Evolutionary conservation across 345 rosid genomes (phyloP).

Genomic region (Erodium maritimum): DNA sequence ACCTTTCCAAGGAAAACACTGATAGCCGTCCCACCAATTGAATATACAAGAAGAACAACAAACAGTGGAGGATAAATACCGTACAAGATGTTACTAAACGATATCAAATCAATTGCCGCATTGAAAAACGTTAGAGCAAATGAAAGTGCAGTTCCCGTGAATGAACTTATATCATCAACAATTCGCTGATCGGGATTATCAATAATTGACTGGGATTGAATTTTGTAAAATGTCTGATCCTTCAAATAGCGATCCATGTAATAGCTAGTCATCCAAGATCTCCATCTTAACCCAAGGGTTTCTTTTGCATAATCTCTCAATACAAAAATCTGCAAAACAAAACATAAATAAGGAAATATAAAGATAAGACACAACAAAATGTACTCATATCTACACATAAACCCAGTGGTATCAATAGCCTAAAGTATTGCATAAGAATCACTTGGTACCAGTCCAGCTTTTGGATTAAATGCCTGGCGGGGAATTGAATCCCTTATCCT

Average conservation of each 20-base stretch:
- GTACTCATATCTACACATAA: too few species aligned
- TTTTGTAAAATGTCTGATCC: conserved; percentile 69
- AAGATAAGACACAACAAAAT: too few species aligned
- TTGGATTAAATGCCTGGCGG: background rate
- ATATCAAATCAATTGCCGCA: conserved; percentile 80
- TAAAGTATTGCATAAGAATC: background rate
- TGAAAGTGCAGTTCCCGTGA: conserved; percentile 77
- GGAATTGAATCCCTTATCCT: background rate
- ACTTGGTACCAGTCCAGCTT: background rate
- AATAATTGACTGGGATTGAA: conserved; percentile 82
- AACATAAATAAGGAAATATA: background rate
- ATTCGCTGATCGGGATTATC: conserved; percentile 97
- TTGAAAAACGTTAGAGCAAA: conserved; percentile 75
- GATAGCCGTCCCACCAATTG: conserved; percentile 77
- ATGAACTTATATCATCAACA: conserved; percentile 80
- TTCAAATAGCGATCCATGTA: conserved; percentile 76
- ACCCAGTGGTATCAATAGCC: background rate
- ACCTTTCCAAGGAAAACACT: conserved; percentile 88
- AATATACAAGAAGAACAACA: conserved; percentile 63
- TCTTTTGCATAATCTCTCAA: conserved; percentile 88
- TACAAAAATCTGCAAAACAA: conserved; percentile 61
- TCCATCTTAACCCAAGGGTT: conserved; percentile 74
- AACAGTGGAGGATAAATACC: conserved; percentile 87
- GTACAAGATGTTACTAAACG: conserved; percentile 86
- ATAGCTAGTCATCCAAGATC: conserved; percentile 91